phyloP scores from a whole-genome alignment of 192 early-diverging fungal species.

The Backusella luteola region DNA sequence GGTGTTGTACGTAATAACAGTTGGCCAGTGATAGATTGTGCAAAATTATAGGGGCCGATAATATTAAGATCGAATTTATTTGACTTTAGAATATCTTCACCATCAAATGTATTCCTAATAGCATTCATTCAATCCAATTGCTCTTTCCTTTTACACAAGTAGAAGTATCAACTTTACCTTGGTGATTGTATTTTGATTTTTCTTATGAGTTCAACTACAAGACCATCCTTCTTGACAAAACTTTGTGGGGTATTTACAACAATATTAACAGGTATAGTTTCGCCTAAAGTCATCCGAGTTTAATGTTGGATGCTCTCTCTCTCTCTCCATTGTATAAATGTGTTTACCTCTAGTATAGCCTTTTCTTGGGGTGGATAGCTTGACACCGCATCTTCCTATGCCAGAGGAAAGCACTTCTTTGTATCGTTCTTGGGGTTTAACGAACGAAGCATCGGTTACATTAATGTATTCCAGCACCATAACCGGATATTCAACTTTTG shows the following conservation, averaged over 20 bases:
- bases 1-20: constrained; percentile 26
- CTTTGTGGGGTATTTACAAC: constrained; percentile 6
- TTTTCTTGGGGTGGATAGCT: constrained; percentile 18
- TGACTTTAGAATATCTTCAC: constrained; percentile 12
- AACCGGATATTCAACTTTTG: constrained; percentile 26
- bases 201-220: constrained; percentile 17
- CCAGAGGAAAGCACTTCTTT: constrained; percentile 6
- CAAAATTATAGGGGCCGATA: constrained; percentile 25
- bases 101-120: constrained; percentile 12
- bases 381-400: constrained; percentile 10
- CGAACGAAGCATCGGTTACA: constrained; percentile 9
- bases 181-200: constrained; percentile 10
- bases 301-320: neutral
- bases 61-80: constrained; percentile 23
- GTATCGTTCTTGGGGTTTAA: constrained; percentile 16
- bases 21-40: constrained; percentile 23
- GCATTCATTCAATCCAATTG: neutral
- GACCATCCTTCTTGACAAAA: constrained; percentile 14
- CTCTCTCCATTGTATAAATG: neutral
- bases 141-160: too few species aligned
- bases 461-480: constrained; percentile 35
- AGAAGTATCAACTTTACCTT: neutral
- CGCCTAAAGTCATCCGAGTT: constrained; percentile 10
- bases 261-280: constrained; percentile 20
- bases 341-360: constrained; percentile 28